Percentiles rank a stretch among this genome's conserved stretches.
These are phyloP conservation scores for Silene vulgaris DNA, from an alignment of 179 eudicot genomes.

Conservation along the genomic window DNA sequence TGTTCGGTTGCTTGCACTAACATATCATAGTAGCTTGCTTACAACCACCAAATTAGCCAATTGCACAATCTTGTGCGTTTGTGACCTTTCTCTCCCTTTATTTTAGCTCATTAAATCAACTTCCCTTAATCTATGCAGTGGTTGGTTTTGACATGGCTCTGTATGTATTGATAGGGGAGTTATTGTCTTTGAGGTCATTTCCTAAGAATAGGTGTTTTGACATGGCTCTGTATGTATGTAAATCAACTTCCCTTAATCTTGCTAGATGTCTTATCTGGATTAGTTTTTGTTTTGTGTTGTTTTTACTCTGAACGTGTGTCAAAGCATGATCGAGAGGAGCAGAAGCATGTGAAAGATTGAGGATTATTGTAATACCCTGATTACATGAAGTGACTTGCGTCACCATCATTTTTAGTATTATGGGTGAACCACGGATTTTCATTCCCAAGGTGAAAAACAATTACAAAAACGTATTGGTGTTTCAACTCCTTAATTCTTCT, in stretches of 20 bases:
- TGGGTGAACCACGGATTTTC: background rate
- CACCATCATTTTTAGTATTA: too few species aligned
- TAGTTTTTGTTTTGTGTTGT: too few species aligned
- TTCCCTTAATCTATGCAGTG: background rate
- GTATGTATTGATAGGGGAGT: background rate
- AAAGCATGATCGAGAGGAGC: too few species aligned
- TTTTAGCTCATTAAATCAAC: background rate
- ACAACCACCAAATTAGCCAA: background rate
- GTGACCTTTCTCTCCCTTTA: background rate
- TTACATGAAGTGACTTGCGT: too few species aligned
- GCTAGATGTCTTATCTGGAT: too few species aligned
- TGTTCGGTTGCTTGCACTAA: background rate
- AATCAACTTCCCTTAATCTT: too few species aligned
- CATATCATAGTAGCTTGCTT: background rate
- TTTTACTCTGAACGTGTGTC: too few species aligned
- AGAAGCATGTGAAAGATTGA: too few species aligned
- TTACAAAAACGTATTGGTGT: background rate
- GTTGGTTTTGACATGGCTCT: constrained; percentile 8
- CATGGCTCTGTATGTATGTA: background rate
- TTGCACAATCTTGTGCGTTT: background rate
- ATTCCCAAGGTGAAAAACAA: background rate
- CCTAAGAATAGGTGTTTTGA: too few species aligned
- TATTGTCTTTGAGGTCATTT: too few species aligned
- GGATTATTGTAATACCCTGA: too few species aligned
- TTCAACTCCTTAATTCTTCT: background rate